Evolutionary conservation across 768 basidiomycete genomes (phyloP).

Genomic region (Sarcodon aspratus): DNA sequence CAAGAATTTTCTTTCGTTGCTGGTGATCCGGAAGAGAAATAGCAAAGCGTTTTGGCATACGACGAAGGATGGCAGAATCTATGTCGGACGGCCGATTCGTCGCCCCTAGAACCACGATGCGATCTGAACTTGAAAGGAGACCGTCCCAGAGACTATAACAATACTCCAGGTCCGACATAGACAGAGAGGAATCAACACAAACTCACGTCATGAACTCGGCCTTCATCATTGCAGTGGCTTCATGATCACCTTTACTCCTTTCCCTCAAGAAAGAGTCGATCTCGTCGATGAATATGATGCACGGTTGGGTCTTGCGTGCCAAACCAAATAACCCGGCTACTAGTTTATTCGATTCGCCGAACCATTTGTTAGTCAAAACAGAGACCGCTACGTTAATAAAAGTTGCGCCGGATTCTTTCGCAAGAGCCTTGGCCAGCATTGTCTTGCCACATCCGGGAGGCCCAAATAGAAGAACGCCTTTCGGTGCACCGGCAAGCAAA

Average conservation of each 20-base stretch:
- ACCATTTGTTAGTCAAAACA: conserved; percentile 73
- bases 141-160: conserved; percentile 84
- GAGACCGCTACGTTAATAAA: conserved; percentile 85
- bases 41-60: conserved; percentile 97
- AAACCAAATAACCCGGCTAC: conserved; percentile 91
- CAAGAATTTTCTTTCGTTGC: conserved; percentile 78
- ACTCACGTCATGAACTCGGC: conserved; percentile 89
- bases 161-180: not conserved
- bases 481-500: conserved; percentile 79
- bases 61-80: conserved; percentile 74
- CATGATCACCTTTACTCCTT: conserved; percentile 82
- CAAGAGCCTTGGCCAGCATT: conserved; percentile 97
- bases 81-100: conserved; percentile 94
- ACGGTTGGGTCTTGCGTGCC: conserved; percentile 86
- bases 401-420: conserved; percentile 93
- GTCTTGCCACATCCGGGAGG: conserved; percentile 99
- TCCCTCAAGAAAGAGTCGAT: conserved; percentile 94
- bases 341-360: conserved; percentile 88
- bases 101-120: conserved; percentile 87
- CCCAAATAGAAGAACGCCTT: conserved; percentile 91
- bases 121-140: conserved; percentile 64
- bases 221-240: conserved; percentile 98
- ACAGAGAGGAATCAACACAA: conserved; percentile 3
- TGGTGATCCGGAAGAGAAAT: conserved; percentile 67
- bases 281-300: conserved; percentile 98